Evolutionary conservation across 2,329 filamentous ascomycete species (phyloP).

Genomic region (Hymenoscyphus infarciens): DNA sequence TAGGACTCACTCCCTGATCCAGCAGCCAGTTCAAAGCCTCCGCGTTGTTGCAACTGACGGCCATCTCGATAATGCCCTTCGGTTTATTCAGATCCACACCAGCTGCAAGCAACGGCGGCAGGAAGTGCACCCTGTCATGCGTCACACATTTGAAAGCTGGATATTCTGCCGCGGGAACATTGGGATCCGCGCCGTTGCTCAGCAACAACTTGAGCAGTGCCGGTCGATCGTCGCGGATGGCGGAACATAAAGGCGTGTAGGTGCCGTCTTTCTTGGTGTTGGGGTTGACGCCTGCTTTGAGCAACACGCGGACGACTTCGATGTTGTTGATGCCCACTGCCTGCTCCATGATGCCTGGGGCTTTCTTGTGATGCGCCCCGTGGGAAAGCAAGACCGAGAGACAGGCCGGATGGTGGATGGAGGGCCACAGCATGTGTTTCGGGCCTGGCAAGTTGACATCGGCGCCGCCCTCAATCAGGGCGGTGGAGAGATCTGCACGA

Average conservation of each 20-base stretch:
- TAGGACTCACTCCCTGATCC: constrained; percentile 56
- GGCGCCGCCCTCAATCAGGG: constrained; percentile 55
- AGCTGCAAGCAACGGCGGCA: constrained; percentile 56
- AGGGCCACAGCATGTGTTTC: constrained; percentile 66
- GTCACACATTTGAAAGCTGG: constrained; percentile 67
- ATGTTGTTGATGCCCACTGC: constrained; percentile 61
- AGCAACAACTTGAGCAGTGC: constrained; percentile 61
- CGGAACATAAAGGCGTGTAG: constrained; percentile 65
- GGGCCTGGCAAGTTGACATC: constrained; percentile 66
- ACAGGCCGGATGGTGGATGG: constrained; percentile 55
- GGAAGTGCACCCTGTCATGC: constrained; percentile 58
- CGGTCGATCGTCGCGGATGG: constrained; percentile 62
- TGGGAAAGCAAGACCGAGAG: constrained; percentile 55
- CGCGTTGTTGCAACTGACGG: constrained; percentile 58
- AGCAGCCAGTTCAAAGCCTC: constrained; percentile 59
- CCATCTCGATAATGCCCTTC: constrained; percentile 63
- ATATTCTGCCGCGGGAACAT: constrained; percentile 57
- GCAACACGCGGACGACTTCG: constrained; percentile 55
- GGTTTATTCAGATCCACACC: constrained; percentile 57
- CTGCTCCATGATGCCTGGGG: constrained; percentile 61
- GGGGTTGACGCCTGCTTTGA: constrained; percentile 56
- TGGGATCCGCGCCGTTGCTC: constrained; percentile 48
- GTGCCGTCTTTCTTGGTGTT: constrained; percentile 62
- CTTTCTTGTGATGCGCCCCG: constrained; percentile 58
- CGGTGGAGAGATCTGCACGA: constrained; percentile 53